Evolutionary conservation across 495 filamentous ascomycete genomes (phyloP), one percentile per base, ranked within the genome.

Genomic region (Podospora conica): DNA sequence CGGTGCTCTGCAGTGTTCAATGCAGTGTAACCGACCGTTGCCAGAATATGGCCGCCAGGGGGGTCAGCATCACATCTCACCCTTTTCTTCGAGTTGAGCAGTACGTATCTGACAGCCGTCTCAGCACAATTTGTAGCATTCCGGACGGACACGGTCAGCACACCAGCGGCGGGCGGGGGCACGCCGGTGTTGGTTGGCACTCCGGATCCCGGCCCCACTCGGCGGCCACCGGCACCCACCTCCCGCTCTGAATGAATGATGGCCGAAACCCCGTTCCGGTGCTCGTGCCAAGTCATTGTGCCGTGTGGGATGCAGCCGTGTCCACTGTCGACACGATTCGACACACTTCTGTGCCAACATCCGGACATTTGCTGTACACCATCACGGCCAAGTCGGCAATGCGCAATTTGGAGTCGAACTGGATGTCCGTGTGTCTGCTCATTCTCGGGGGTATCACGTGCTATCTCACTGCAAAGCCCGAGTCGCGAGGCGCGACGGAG

Each of bases 381-480:
- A 57, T 23, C 55, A 57, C 21, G 22, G 11, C 22, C 55, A 57
- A 10, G 55, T 27, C 55, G 22, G 55, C 55, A 56, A 22, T 57
- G 22, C 55, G 55, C 55, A 23, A 18, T 48, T n/a, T 48, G 40
- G 40, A n/a, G 40, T 48, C 40, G 40, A 48, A n/a, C 40, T 48
- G 40, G 40, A 48, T 48, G 40, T 48, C 40, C 40, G 40, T 48
- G 40, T 48, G 40, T 18, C 21, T 27, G 11, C 10, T 11, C 53
- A 63, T 53, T 55, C 25, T 28, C 61, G 15, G 12, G 12, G 24
- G 9, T 11, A 63, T 63, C 61, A 63, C 61, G 61, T 63, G 61
- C 0, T 12, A 29, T 4, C 3, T 28, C 22, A 25, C 3, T 5
- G 59, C 53, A 20, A 48, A 48, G 40, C 40, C 31, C 40, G 40